Conservation (phyloP, 2,329 filamentous ascomycete species). For the Beauveria varroae region DNA sequence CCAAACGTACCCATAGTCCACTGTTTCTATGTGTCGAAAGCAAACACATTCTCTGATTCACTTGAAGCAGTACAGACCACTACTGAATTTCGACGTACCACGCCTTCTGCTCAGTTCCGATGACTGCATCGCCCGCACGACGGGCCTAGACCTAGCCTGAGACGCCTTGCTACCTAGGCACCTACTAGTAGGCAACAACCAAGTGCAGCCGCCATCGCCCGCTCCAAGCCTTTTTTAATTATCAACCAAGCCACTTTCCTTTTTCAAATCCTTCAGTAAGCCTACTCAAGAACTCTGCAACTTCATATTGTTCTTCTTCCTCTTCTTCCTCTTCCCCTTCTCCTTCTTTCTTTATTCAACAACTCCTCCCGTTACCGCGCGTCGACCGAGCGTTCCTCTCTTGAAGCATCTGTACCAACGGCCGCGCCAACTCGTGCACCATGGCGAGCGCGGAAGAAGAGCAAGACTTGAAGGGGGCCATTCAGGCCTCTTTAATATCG, state of each 20-base stretch:
- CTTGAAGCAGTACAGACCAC: neutral
- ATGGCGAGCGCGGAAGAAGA: neutral
- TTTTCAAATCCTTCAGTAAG: neutral
- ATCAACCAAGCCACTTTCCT: neutral
- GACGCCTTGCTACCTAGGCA: neutral
- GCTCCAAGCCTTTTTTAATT: neutral
- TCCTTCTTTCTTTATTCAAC: neutral
- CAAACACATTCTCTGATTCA: neutral
- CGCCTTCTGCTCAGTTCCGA: neutral
- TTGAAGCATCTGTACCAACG: neutral
- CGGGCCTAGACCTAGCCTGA: neutral
- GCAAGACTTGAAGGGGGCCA: neutral
- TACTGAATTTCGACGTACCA: neutral
- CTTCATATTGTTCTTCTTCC: neutral
- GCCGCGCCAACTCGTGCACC: neutral
- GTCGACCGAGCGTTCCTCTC: too few relatives aligned
- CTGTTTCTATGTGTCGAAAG: neutral
- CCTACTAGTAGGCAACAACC: neutral
- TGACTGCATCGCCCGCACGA: neutral
- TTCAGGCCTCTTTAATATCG: neutral
- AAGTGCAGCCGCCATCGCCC: neutral
- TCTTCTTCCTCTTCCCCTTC: neutral
- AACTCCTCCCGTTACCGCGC: neutral
- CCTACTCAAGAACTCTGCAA: neutral
- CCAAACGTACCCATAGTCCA: neutral